Percentiles rank a stretch among this genome's conserved stretches.
These are phyloP conservation scores for Pichia sp. DNA, from an alignment of 1,139 yeast genomes.

Conservation along the genomic window DNA sequence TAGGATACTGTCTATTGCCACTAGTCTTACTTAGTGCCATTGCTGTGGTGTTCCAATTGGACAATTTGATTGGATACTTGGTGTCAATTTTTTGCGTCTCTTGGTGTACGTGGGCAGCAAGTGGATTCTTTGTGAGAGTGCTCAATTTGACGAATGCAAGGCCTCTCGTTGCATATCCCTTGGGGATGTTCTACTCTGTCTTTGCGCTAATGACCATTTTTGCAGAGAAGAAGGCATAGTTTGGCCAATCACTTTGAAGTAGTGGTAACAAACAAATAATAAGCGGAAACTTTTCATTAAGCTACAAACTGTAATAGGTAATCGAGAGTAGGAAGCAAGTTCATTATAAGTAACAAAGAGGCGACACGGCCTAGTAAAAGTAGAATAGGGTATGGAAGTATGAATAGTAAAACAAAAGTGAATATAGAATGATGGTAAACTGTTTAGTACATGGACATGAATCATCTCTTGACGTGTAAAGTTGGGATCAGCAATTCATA, in stretches of 20 bases:
- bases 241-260: too few relatives aligned
- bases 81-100: slow-evolving; percentile 64
- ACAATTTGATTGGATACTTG: slow-evolving; percentile 68
- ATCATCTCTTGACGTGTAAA: too few relatives aligned
- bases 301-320: too few relatives aligned
- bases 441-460: too few relatives aligned
- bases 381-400: too few relatives aligned
- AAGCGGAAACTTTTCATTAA: too few relatives aligned
- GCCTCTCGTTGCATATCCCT: slow-evolving; percentile 87
- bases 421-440: too few relatives aligned
- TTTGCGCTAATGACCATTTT: slow-evolving; percentile 96
- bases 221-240: slow-evolving; percentile 24
- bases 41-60: slow-evolving; percentile 55
- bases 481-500: slow-evolving; percentile 72
- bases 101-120: slow-evolving; percentile 94
- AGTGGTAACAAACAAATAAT: too few relatives aligned
- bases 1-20: slow-evolving; percentile 92
- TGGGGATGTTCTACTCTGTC: slow-evolving; percentile 84
- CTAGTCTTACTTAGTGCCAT: slow-evolving; percentile 71
- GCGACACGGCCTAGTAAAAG: too few relatives aligned
- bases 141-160: slow-evolving; percentile 81
- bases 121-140: slow-evolving; percentile 87
- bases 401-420: too few relatives aligned
- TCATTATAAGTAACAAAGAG: too few relatives aligned
- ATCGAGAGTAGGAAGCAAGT: too few relatives aligned